These are phyloP conservation scores for Osmanthus fragrans DNA, from an alignment of 257 asterid genomes.

Conservation along the genomic window DNA sequence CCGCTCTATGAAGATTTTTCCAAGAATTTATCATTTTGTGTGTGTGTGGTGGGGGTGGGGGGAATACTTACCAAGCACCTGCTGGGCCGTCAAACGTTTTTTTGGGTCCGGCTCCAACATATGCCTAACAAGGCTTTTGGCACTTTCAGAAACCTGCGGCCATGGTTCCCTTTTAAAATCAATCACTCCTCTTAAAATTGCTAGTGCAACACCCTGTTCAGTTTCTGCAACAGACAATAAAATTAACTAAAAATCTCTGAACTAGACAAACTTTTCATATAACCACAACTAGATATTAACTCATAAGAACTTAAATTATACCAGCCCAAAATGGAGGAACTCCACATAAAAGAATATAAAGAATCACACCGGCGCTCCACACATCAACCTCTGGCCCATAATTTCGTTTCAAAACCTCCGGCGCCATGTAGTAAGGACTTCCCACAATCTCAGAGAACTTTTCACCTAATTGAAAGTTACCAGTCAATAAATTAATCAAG, in stretches of 20 bases:
- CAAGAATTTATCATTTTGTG: not conserved
- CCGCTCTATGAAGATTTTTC: slow-evolving; percentile 26
- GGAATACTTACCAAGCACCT: slow-evolving; percentile 76
- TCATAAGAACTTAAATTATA: slow-evolving; percentile 19
- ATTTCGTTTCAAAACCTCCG: slow-evolving; percentile 84
- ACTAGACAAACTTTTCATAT: not conserved
- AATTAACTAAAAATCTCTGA: slow-evolving; percentile 12
- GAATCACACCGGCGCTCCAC: slow-evolving; percentile 95
- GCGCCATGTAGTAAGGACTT: slow-evolving; percentile 96
- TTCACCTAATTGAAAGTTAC: slow-evolving; percentile 47
- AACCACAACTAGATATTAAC: not conserved
- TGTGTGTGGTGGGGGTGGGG: too few relatives aligned
- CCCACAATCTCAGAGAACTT: slow-evolving; percentile 87
- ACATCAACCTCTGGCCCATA: slow-evolving; percentile 90
- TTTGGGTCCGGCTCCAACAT: slow-evolving; percentile 83
- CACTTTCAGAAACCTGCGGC: slow-evolving; percentile 88
- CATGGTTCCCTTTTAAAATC: slow-evolving; percentile 95
- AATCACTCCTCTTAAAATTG: slow-evolving; percentile 78
- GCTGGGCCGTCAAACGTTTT: slow-evolving; percentile 91
- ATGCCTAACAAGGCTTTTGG: slow-evolving; percentile 79
- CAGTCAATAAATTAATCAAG: not conserved
- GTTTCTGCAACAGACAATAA: slow-evolving; percentile 53
- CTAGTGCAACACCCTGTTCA: slow-evolving; percentile 94
- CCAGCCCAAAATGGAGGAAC: slow-evolving; percentile 99
- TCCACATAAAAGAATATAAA: slow-evolving; percentile 88